Base-by-base conservation (phyloP, 192 early-diverging fungal species). In the Thoreauomyces humboldtii region DNA sequence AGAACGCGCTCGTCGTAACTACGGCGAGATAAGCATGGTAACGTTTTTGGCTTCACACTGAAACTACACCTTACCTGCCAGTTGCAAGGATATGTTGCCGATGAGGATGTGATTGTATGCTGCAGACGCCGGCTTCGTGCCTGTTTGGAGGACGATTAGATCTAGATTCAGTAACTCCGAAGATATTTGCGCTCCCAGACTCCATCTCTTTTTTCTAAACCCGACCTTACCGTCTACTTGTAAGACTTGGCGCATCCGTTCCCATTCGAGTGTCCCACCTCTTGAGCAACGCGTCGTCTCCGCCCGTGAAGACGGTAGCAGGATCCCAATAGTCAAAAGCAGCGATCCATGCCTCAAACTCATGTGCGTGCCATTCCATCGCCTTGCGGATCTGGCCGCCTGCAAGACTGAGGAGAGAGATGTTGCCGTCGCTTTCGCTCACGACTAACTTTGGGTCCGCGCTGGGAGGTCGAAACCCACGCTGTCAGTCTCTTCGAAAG, bases 321-420 rank as follows among this genome's bases (percentile, higher is more conserved):
- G 88, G 63, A 38, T 87, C 75, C 83, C 89, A 91, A 54, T 91
- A 89, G 72, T 98, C 85, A 68, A 91, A 97, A n/a, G 87, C 86
- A 5, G 84, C 80, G 44, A 92, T 93, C 96, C 96, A 98, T 11
- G 95, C 94, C 66, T 97, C 95, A 35, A 90, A 81, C 29, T 88
- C 88, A 63, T 97, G 95, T 0, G 84, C 96, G 21, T 85, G 77
- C 91, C 93, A 96, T 52, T 81, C 51, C 24, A 61, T 7, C 15
- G 38, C 35, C 25, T 58, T 57, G 11, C 63, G 52, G 2, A 90
- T 44, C 12, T 59, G 50, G 5, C 77, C 76, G 14, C 44, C 25
- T 9, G 66, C 67, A n/a, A 72, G 38, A 0, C 73, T 50, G 2
- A 91, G 50, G 12, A 89, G 51, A 21, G 70, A 63, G 32, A 94